Percentiles rank a stretch among this genome's conserved stretches.
Conservation (phyloP, 2,329 filamentous ascomycete species). For the Neofusicoccum laricinum region DNA sequence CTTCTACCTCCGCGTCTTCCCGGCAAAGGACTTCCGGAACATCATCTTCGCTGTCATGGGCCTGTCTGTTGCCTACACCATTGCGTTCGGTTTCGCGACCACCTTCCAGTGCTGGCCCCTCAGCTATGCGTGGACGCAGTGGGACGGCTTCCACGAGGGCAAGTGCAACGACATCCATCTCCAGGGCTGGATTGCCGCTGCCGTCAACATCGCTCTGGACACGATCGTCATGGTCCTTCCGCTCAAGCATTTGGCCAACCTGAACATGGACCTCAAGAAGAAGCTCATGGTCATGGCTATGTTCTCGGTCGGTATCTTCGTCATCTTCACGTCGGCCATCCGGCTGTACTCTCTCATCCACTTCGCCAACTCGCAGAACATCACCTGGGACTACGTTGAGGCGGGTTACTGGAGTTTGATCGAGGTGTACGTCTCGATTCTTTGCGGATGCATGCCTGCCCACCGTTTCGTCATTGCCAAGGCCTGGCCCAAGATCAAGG, state of each 20-base stretch:
- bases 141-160: constrained; percentile 25
- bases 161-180: constrained; percentile 33
- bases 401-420: constrained; percentile 41
- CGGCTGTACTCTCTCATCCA: constrained; percentile 43
- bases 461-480: constrained; percentile 21
- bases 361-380: constrained; percentile 42
- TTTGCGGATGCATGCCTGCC: constrained; percentile 43
- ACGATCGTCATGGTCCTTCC: constrained; percentile 30
- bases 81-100: constrained; percentile 20
- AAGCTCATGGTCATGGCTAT: constrained; percentile 36
- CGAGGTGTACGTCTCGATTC: constrained; percentile 38
- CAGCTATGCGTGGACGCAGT: constrained; percentile 24
- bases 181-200: constrained; percentile 30
- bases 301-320: constrained; percentile 38
- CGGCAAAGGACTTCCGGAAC: constrained; percentile 26
- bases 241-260: constrained; percentile 27
- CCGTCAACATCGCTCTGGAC: constrained; percentile 33
- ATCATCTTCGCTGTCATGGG: constrained; percentile 27
- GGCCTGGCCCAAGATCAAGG: constrained; percentile 15
- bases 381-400: constrained; percentile 41
- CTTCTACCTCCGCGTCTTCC: constrained; percentile 36
- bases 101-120: constrained; percentile 24
- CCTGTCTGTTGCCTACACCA: constrained; percentile 25
- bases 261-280: constrained; percentile 32
- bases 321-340: constrained; percentile 41